Conservation (phyloP, 257 asterid species). For the Solanum ossicruentum region DNA sequence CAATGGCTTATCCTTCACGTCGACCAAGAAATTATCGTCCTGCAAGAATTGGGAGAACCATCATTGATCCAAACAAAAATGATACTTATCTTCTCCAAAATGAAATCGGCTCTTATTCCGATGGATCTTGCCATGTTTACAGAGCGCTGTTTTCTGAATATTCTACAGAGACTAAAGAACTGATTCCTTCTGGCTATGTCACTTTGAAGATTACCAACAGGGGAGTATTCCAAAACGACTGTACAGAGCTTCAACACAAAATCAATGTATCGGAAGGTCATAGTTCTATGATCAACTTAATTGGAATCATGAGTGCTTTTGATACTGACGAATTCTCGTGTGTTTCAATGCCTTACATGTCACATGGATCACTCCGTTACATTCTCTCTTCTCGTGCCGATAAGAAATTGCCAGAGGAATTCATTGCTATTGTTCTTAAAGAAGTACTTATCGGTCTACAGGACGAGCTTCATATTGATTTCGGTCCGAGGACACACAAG, state of each 20-base stretch:
- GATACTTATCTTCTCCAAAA: background rate
- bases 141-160: background rate
- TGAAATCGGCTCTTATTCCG: background rate
- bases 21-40: background rate
- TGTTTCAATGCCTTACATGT: background rate
- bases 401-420: background rate
- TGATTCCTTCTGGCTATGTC: background rate
- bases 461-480: background rate
- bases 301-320: background rate
- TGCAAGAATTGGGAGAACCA: background rate
- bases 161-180: background rate
- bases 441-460: background rate
- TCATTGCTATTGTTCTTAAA: background rate
- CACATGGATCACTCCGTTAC: background rate
- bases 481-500: background rate
- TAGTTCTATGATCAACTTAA: background rate
- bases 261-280: background rate
- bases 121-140: background rate
- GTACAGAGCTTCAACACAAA: background rate
- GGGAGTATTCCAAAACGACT: background rate
- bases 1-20: background rate
- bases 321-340: background rate
- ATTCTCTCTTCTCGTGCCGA: background rate
- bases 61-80: background rate
- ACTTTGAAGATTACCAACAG: background rate